phyloP scores from a whole-genome alignment of 2,329 filamentous ascomycete genomes.

The Xylariaceae sp. region DNA sequence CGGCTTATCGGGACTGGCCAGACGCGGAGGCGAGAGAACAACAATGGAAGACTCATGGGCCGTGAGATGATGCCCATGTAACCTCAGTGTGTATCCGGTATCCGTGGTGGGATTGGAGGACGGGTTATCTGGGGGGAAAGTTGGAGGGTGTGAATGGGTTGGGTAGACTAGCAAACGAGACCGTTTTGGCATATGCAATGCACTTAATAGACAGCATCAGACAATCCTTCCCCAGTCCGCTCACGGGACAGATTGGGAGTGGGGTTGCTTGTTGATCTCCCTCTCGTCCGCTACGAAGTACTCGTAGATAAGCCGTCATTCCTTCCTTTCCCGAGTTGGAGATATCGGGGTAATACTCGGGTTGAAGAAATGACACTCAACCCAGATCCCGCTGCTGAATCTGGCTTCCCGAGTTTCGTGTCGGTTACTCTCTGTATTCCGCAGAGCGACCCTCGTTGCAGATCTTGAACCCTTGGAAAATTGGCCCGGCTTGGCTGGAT shows the following conservation, averaged over 20 bases:
- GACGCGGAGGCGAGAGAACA: conserved; percentile 15
- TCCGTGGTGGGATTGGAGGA: conserved; percentile 12
- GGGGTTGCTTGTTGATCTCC: conserved; percentile 10
- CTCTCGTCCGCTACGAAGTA: neutral
- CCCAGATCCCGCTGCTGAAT: no score
- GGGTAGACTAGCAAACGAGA: conserved; percentile 8
- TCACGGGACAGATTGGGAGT: conserved; percentile 11
- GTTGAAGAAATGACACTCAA: neutral
- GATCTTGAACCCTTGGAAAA: neutral
- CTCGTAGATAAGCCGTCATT: neutral
- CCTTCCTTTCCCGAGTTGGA: neutral
- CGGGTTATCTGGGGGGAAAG: conserved; percentile 4
- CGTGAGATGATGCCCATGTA: conserved; percentile 14
- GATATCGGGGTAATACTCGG: neutral
- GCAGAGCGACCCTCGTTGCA: neutral
- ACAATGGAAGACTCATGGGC: conserved; percentile 24
- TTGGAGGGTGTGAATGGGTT: conserved; percentile 9
- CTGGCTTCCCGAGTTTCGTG: neutral
- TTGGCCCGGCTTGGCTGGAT: conserved; percentile 2
- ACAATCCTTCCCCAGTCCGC: conserved; percentile 11
- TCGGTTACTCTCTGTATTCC: neutral
- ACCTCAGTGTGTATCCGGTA: neutral
- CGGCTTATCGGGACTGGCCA: conserved; percentile 25
- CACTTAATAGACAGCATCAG: conserved; percentile 14
- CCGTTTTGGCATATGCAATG: conserved; percentile 20